phyloP scores from a whole-genome alignment of 2,329 filamentous ascomycete species.

The Diaporthe helianthi region DNA sequence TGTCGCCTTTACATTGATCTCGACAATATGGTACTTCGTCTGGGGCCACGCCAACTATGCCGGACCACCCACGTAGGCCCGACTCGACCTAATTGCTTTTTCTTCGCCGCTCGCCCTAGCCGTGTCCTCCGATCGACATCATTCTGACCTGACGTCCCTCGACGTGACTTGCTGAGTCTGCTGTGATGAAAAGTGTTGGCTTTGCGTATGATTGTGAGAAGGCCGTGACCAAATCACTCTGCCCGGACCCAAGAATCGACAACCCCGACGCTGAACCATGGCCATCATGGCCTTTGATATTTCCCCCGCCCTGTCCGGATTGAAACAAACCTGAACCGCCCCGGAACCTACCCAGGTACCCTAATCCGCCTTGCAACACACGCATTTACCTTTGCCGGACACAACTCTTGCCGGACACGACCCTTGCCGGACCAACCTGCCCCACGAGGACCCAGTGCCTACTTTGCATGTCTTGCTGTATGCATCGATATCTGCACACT shows the following conservation, averaged over 20 bases:
- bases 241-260: constrained; percentile 23
- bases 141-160: constrained; percentile 11
- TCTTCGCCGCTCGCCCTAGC: constrained; percentile 1
- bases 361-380: neutral
- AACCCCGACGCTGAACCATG: neutral
- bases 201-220: constrained; percentile 29
- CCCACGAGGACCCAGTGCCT: neutral
- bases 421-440: constrained; percentile 18
- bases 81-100: constrained; percentile 13
- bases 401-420: constrained; percentile 21
- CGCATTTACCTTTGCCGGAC: constrained; percentile 3
- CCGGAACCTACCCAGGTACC: neutral
- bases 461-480: neutral
- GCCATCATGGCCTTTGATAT: no score
- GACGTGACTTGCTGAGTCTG: constrained; percentile 31
- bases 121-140: constrained; percentile 4
- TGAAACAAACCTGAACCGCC: neutral
- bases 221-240: constrained; percentile 27
- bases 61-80: constrained; percentile 57
- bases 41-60: constrained; percentile 75
- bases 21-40: constrained; percentile 70
- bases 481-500: constrained; percentile 15
- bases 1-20: constrained; percentile 66
- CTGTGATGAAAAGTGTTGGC: constrained; percentile 27
- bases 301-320: constrained; percentile 17